Evolutionary conservation across 1,284 basidiomycete genomes (phyloP).

Genomic region (Rhizoctonia solani): DNA sequence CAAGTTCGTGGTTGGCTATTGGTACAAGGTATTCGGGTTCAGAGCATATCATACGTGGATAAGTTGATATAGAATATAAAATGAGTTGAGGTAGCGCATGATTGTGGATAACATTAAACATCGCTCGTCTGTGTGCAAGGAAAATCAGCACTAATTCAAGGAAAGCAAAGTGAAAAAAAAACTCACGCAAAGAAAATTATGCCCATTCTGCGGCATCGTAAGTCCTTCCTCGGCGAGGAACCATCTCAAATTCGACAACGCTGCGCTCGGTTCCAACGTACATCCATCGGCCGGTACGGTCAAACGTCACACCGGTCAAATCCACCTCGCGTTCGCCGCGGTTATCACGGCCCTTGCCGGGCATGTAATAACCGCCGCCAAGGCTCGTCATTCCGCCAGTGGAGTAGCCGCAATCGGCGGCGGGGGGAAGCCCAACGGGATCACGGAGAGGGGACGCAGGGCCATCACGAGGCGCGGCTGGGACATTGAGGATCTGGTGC

Average conservation of each 20-base stretch:
- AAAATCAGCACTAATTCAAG: too few species aligned
- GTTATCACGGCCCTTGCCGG: constrained; percentile 33
- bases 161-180: too few species aligned
- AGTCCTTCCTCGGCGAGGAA: constrained; percentile 35
- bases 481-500: constrained; percentile 69
- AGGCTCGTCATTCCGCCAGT: not conserved
- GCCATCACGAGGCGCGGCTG: constrained; percentile 42
- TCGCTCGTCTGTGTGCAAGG: too few species aligned
- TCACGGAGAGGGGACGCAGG: constrained; percentile 1
- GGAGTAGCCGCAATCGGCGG: not conserved
- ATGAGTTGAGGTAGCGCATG: too few species aligned
- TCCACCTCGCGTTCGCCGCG: constrained; percentile 47
- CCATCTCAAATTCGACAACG: constrained; percentile 68
- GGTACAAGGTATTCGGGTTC: too few species aligned
- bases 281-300: constrained; percentile 65
- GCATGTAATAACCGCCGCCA: not conserved
- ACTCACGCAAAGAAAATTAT: not conserved
- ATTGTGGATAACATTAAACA: too few species aligned
- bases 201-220: not conserved
- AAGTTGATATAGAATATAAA: too few species aligned
- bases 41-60: too few species aligned
- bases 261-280: constrained; percentile 68
- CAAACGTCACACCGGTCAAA: constrained; percentile 74
- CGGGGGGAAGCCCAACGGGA: constrained; percentile 1
- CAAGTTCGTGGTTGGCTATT: too few species aligned